Evolutionary conservation across 345 rosid genomes (phyloP), one percentile per base, ranked within the genome.

Genomic region (Geranium rotundifolium): DNA sequence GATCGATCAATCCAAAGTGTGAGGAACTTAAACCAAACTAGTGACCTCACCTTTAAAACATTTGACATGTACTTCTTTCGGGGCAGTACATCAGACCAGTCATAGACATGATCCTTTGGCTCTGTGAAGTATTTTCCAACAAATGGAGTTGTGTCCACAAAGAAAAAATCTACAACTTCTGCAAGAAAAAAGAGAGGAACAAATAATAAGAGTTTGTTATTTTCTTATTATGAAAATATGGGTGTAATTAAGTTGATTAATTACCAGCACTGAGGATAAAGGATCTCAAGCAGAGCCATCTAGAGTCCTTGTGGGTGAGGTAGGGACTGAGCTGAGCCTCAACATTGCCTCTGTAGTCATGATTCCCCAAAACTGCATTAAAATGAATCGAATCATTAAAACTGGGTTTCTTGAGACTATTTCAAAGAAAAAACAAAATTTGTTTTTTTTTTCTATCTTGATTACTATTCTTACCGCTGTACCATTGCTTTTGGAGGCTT

Each of bases 311-410:
- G 59, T 60, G 57, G 56, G 58, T 65, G 10, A 84, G 84, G 56
- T 64, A 50, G 31, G 76, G 79, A 64, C 82, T 77, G 54, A 81
- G 67, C 58, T 84, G 89, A 54, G 84, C 85, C 63, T 68, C 64
- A 29, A 77, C 89, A 54, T 77, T 68, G 17, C 89, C 89, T 66
- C 84, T 75, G 29, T 84, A 84, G 65, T 81, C 85, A 67, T 84
- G 89, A 54, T 84, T 84, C n/a, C 89, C 89, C 70, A 81, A 60
- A 68, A 84, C 84, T 81, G 78, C 57, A 20, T 62, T 16, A 46
- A 46, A 46, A 46, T 46, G 52, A 46, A 46, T 5, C 3, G 46
- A 37, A 10, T 5, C 16, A 14, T 4, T 1, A 7, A 50, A 30
- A 23, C 12, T 20, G 27, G 27, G 27, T 23, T 23, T 23, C 27